Base-by-base conservation (phyloP, 345 rosid genomes). In the Pugionium cornutum region DNA sequence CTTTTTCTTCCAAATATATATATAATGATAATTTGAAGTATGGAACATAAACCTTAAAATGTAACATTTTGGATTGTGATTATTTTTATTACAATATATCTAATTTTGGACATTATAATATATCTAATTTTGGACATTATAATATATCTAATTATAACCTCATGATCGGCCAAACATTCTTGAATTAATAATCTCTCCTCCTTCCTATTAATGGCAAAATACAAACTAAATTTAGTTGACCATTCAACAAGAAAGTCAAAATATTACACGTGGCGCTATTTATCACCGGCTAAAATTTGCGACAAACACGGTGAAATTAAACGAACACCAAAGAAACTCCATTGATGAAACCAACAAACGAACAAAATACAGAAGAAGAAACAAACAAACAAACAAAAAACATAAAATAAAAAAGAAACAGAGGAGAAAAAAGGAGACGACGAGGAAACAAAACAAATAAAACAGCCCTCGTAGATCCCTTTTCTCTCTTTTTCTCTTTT, bases 361-460 rank as follows among this genome's bases (percentile, higher is more conserved):
- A 41, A 47, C 44, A 39, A 47, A 43, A 58, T 8, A 72, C 11
- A 43, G 8, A 26, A 60, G 44, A 45, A 42, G 31, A 45, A 73
- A 5, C 2, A 62, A 48, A 29, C 9, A 55, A 32, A 62, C 25
- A 29, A 9, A 63, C 47, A 7, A 46, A 7, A 1, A 29, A 34
- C 29, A 70, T 27, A 55, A 64, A 39, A 9, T n/a, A 63, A 50
- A 64, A 51, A 52, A 32, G 35, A 58, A 44, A 66, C 27, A 59
- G 67, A 48, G 72, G 69, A 68, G 77, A 53, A 46, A 67, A 74
- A 67, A 74, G 77, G 67, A 68, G 44, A 74, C 77, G 72, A 54
- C 63, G 73, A 74, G 67, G 68, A 74, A 67, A 53, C 33, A 3
- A 52, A 73, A 52, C 42, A 66, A 51, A 51, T 28, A 45, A 72